phyloP scores from a whole-genome alignment of 2,329 filamentous ascomycete species.

The Fusarium sp. region DNA sequence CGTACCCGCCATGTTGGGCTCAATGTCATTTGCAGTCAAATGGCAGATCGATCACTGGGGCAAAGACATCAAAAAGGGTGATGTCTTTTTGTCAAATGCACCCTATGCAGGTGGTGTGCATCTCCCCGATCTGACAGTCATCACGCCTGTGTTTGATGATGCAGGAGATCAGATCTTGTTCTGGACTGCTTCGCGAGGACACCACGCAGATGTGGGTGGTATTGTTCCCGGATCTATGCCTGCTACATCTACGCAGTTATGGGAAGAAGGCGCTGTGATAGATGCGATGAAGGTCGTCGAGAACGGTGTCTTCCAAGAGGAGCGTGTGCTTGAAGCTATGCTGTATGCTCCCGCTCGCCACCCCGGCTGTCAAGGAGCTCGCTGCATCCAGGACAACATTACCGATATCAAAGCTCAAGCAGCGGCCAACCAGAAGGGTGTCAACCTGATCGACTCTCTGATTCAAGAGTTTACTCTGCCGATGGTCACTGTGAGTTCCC shows the following conservation, averaged over 20 bases:
- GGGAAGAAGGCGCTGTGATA: conserved; percentile 74
- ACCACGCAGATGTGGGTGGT: conserved; percentile 87
- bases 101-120: conserved; percentile 88
- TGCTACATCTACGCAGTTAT: conserved; percentile 75
- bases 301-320: conserved; percentile 82
- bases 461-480: conserved; percentile 77
- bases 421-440: conserved; percentile 87
- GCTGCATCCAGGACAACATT: conserved; percentile 84
- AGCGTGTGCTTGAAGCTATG: conserved; percentile 79
- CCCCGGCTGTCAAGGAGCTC: conserved; percentile 81
- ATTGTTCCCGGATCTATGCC: conserved; percentile 88
- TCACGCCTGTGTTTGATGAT: conserved; percentile 81
- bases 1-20: conserved; percentile 85
- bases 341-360: conserved; percentile 81
- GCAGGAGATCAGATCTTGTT: conserved; percentile 80
- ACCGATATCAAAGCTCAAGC: conserved; percentile 88
- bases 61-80: conserved; percentile 80
- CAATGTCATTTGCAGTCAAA: conserved; percentile 85
- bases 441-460: conserved; percentile 80
- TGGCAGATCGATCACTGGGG: conserved; percentile 85
- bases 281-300: conserved; percentile 79
- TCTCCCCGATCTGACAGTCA: conserved; percentile 84
- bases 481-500: neutral
- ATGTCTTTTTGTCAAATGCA: conserved; percentile 87
- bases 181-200: conserved; percentile 83